Evolutionary conservation across 2,329 filamentous ascomycete genomes (phyloP), one percentile per base, ranked within the genome.

Genomic region (Colletotrichum lentis): DNA sequence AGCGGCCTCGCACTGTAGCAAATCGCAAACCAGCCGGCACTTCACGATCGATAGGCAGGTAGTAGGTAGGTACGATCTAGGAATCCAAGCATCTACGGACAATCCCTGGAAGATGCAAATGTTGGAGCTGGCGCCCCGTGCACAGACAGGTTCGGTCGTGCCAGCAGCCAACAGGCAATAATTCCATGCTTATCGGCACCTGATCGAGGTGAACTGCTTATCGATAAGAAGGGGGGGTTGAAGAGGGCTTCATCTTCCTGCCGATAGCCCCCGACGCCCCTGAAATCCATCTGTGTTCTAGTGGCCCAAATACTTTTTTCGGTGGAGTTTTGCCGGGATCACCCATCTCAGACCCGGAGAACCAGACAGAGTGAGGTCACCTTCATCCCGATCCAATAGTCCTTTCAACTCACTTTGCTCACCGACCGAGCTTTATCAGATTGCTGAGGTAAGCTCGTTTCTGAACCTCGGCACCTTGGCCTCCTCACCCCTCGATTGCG

Each of bases 151-250:
- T 67, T 46, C 35, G 55, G 47, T 53, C 22, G 54, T 54, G 39
- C 47, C 47, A 52, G 58, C 43, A 41, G 52, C 44, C 46, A 53
- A 57, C 53, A 53, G 31, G 53, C 46, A 57, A 49, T 57, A 55
- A 64, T 60, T 59, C 24, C 44, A 63, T 22, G 31, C 59, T 63
- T 69, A 64, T 64, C 65, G 65, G 68, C 65, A 70, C 68, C 65
- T 70, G 68, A 70, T 65, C 65, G 56, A 64, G 53, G 57, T 60
- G 14, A 10, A 10, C 3, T 11, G 47, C 31, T 68, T 68, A 68
- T 68, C 65, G 65, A 68, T 65, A 68, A 68, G 44, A 31, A 5
- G 20, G 49, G 18, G 27, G 24, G 24, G 24, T 3, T 24, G 24
- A 31, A 8, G 20, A 1, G 8, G 10, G 22, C 24, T 39, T 59